Percentiles rank a stretch among this genome's conserved stretches.
phyloP scores from a whole-genome alignment of 306 rosid species.

The Gastrolobium villosum region DNA sequence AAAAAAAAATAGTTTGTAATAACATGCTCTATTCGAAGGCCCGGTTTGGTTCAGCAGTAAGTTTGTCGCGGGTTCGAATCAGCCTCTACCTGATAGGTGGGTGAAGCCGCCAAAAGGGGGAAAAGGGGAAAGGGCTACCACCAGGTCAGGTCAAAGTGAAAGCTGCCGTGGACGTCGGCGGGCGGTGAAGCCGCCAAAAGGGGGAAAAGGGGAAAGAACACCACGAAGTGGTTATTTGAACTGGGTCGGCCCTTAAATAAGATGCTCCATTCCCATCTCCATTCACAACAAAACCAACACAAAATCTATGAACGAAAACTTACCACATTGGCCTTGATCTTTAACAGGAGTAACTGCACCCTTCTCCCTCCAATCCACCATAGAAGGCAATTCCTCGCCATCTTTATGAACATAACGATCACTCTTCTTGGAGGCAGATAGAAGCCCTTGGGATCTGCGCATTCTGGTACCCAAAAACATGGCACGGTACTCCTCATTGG shows the following conservation, averaged over 20 bases:
- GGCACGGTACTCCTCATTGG: constrained; percentile 76
- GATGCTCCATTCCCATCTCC: background rate
- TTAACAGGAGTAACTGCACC: constrained; percentile 82
- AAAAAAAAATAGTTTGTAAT: too few species aligned
- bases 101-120: too few species aligned
- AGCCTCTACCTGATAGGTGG: too few species aligned
- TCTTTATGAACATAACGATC: constrained; percentile 57
- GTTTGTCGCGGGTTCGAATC: too few species aligned
- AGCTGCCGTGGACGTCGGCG: too few species aligned
- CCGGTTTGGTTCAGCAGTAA: too few species aligned
- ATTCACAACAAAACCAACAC: background rate
- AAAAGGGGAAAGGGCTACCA: too few species aligned
- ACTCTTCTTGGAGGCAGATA: constrained; percentile 45
- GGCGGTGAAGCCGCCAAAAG: too few species aligned
- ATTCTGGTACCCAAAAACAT: constrained; percentile 54
- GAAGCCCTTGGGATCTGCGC: constrained; percentile 27
- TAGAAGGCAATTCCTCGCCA: constrained; percentile 68
- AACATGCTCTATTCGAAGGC: background rate
- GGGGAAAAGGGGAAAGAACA: too few species aligned
- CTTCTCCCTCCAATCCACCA: constrained; percentile 81
- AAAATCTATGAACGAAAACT: constrained; percentile 5
- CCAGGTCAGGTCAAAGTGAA: too few species aligned
- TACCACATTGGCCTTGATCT: constrained; percentile 98
- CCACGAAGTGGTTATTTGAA: too few species aligned
- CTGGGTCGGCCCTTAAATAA: too few species aligned